These are phyloP conservation scores for Begonia masoniana DNA, from an alignment of 306 rosid genomes.

Conservation along the genomic window DNA sequence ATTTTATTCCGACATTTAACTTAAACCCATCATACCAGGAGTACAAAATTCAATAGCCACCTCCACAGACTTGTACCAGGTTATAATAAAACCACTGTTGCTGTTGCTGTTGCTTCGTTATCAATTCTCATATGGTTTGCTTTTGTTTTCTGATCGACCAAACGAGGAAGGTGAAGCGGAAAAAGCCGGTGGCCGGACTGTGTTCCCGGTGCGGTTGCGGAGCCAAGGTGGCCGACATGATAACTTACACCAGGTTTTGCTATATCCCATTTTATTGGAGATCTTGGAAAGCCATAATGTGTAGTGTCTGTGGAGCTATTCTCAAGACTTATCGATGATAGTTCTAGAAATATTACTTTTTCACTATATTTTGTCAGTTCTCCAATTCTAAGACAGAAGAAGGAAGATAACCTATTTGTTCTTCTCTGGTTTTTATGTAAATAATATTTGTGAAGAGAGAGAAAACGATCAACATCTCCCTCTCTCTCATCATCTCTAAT, in stretches of 20 bases:
- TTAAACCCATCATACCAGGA: no score
- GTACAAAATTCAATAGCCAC: no score
- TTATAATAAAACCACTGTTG: no score
- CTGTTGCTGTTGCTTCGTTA: no score
- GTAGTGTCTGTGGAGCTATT: not conserved
- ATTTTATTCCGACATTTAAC: no score
- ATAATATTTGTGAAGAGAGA: no score
- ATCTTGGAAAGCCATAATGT: not conserved
- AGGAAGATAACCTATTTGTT: no score
- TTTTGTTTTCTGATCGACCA: not conserved
- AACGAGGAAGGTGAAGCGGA: not conserved
- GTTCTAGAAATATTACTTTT: not conserved
- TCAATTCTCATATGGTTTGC: not conserved
- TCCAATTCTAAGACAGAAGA: no score
- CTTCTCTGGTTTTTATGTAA: no score
- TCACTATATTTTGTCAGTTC: not conserved
- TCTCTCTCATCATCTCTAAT: no score
- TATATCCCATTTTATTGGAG: not conserved
- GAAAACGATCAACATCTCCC: no score
- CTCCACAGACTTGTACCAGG: no score
- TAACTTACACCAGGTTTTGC: not conserved
- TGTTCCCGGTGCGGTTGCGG: not conserved
- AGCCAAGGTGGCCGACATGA: not conserved
- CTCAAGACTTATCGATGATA: not conserved
- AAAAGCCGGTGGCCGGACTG: not conserved